phyloP scores from a whole-genome alignment of 768 basidiomycete genomes.

The Trametes punicea region DNA sequence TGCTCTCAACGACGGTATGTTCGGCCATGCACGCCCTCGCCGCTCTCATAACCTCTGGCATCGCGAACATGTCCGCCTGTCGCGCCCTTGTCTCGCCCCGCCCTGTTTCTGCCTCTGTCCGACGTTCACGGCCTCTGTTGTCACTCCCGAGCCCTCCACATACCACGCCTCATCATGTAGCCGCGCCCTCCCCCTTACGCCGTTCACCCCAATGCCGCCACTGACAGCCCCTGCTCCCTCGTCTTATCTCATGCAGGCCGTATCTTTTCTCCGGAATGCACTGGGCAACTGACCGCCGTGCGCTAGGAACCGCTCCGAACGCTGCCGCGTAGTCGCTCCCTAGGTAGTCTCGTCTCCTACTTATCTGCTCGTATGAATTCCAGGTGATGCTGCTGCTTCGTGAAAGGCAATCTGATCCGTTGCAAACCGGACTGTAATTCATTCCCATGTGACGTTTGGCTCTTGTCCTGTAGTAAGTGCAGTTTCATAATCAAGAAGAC shows the following conservation, averaged over 20 bases:
- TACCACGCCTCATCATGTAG: constrained; percentile 11
- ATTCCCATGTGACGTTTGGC: neutral
- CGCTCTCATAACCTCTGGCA: neutral
- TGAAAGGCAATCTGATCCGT: constrained; percentile 12
- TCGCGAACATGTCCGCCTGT: neutral
- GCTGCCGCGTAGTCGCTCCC: neutral
- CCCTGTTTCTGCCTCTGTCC: constrained; percentile 3
- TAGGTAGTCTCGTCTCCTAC: neutral
- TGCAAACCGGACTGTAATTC: constrained; percentile 3
- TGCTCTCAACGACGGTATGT: neutral
- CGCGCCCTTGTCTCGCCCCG: neutral
- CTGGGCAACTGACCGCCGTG: neutral
- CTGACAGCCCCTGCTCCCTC: neutral
- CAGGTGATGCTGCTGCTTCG: neutral
- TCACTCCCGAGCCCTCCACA: constrained; percentile 16
- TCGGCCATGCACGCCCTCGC: neutral
- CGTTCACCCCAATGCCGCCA: neutral
- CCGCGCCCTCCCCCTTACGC: neutral
- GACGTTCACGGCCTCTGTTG: constrained; percentile 13
- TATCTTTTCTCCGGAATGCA: neutral
- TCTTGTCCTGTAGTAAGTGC: neutral
- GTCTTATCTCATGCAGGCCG: neutral
- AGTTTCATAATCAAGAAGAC: neutral
- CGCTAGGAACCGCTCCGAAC: neutral
- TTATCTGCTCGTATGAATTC: neutral